phyloP scores from a whole-genome alignment of 257 asterid genomes.

The Solanum pinnatisectum region DNA sequence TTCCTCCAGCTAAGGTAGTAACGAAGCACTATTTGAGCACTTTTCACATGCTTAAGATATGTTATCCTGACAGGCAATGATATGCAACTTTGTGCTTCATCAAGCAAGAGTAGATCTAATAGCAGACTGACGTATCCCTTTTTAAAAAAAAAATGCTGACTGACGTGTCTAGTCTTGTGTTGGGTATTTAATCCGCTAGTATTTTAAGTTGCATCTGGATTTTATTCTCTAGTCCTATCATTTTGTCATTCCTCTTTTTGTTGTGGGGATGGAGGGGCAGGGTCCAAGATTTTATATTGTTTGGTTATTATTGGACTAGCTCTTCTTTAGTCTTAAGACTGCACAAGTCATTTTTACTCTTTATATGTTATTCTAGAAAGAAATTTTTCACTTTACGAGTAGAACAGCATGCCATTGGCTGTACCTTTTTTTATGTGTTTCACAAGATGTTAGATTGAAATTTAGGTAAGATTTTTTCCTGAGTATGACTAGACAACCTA shows the following conservation, averaged over 20 bases:
- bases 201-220: not conserved
- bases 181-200: not conserved
- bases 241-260: not conserved
- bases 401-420: not conserved
- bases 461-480: not conserved
- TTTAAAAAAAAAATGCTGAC: not conserved
- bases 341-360: not conserved
- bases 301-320: not conserved
- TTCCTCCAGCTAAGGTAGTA: not conserved
- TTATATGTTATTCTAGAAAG: not conserved
- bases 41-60: not conserved
- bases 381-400: not conserved
- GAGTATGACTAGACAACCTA: not conserved
- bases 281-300: not conserved
- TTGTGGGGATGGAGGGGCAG: not conserved
- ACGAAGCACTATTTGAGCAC: not conserved
- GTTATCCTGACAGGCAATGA: not conserved
- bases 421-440: not conserved
- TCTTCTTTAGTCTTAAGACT: not conserved
- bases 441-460: not conserved
- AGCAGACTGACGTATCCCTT: not conserved
- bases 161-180: not conserved
- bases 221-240: not conserved
- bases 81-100: not conserved
- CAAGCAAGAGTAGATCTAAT: not conserved